Conservation (phyloP, 352 stramenopile species). For the Phytopythium cucurbitacearum region DNA sequence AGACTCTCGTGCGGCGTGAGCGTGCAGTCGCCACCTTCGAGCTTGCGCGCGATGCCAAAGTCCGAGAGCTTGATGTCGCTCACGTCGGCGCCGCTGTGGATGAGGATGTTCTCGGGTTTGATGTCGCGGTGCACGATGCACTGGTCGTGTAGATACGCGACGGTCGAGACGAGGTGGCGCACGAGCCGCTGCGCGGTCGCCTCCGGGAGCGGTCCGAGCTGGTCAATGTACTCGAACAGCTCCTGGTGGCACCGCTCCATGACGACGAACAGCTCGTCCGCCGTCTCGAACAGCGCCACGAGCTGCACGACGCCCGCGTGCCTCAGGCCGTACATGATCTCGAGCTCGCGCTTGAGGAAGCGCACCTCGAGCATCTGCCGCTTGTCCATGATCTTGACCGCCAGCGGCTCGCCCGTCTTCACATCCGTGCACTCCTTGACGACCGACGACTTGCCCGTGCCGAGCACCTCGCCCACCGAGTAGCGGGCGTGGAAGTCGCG, state of each 20-base stretch:
- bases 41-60: constrained; percentile 76
- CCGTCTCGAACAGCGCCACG: constrained; percentile 73
- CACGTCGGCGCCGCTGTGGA: constrained; percentile 49
- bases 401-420: constrained; percentile 28
- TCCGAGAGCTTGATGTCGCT: constrained; percentile 80
- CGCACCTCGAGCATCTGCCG: constrained; percentile 72
- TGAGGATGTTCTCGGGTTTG: constrained; percentile 83
- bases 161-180: constrained; percentile 65
- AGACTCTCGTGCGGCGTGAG: constrained; percentile 73
- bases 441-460: constrained; percentile 76
- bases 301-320: constrained; percentile 78
- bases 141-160: constrained; percentile 80
- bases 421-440: constrained; percentile 59
- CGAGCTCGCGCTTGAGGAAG: constrained; percentile 83
- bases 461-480: constrained; percentile 43
- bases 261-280: constrained; percentile 72
- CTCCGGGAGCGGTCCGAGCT: constrained; percentile 67
- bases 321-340: constrained; percentile 75
- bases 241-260: constrained; percentile 80
- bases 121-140: constrained; percentile 86
- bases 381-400: constrained; percentile 86
- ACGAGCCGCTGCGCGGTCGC: constrained; percentile 61
- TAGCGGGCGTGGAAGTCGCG: constrained; percentile 60
- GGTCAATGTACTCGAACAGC: constrained; percentile 82
- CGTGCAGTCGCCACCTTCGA: constrained; percentile 54